These are phyloP conservation scores for Sphaerobolus stellatus DNA, from an alignment of 1,284 basidiomycete species.

Conservation along the genomic window DNA sequence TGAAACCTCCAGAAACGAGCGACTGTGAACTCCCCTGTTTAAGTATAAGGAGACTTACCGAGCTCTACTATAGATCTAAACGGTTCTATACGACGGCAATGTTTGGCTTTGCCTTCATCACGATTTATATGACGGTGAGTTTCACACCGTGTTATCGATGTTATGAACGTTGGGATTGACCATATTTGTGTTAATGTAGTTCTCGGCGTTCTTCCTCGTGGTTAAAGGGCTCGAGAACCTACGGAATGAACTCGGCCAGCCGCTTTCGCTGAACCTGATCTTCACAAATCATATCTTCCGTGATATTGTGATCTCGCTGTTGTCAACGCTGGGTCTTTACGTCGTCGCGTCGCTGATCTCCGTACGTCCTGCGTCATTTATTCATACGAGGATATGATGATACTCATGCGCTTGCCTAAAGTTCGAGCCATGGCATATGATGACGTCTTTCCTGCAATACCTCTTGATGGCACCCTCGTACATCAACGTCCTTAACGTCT, in stretches of 20 bases:
- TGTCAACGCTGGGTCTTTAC: constrained; percentile 87
- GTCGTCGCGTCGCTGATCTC: constrained; percentile 78
- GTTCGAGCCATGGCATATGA: constrained; percentile 91
- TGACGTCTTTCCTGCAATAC: constrained; percentile 95
- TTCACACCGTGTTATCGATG: neutral
- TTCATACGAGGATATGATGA: neutral
- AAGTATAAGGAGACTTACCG: too few relatives aligned
- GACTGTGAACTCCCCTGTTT: too few relatives aligned
- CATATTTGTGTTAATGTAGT: constrained; percentile 39
- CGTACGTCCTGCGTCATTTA: constrained; percentile 52
- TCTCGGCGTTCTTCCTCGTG: constrained; percentile 76
- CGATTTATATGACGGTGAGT: constrained; percentile 87
- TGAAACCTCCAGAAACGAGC: too few relatives aligned
- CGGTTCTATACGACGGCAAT: constrained; percentile 81
- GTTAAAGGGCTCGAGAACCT: constrained; percentile 74
- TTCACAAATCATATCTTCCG: constrained; percentile 80
- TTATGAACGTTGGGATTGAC: constrained; percentile 5
- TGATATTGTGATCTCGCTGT: constrained; percentile 81
- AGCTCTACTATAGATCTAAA: constrained; percentile 61
- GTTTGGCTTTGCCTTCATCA: constrained; percentile 84
- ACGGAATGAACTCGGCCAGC: constrained; percentile 41
- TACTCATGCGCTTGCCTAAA: constrained; percentile 26
- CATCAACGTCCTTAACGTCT: constrained; percentile 87
- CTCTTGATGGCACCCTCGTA: constrained; percentile 90
- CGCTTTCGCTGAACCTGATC: constrained; percentile 50